Evolutionary conservation across 441 rosid species (phyloP).

Genomic region (Geranium incanum): DNA sequence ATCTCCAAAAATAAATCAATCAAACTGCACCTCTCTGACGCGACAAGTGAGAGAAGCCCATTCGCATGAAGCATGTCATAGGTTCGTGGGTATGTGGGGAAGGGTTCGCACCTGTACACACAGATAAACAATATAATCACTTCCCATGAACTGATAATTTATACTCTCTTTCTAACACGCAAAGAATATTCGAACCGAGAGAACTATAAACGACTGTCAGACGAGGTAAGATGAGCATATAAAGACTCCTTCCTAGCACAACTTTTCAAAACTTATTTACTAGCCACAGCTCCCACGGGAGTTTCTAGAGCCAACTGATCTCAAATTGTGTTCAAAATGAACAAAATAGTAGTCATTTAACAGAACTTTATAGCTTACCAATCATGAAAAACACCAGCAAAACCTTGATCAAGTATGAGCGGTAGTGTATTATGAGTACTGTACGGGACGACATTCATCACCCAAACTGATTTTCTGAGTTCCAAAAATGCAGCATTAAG

Average conservation of each 20-base stretch:
- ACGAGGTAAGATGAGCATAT: too few species aligned
- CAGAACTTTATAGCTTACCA: constrained; percentile 47
- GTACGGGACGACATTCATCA: constrained; percentile 6
- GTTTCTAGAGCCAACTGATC: not conserved
- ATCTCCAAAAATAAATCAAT: constrained; percentile 79
- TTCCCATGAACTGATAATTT: not conserved
- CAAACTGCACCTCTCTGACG: constrained; percentile 56
- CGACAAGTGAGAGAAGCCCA: constrained; percentile 69
- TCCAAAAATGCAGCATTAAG: constrained; percentile 47
- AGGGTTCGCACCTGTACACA: constrained; percentile 79
- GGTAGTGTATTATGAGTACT: constrained; percentile 59
- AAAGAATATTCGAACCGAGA: too few species aligned
- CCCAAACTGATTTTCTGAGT: constrained; percentile 3
- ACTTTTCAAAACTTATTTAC: not conserved
- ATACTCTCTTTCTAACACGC: not conserved
- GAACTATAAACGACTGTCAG: too few species aligned
- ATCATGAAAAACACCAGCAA: constrained; percentile 82
- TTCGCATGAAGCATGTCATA: constrained; percentile 93
- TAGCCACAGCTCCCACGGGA: not conserved
- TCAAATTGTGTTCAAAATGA: not conserved
- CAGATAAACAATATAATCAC: not conserved
- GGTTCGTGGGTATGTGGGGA: constrained; percentile 95
- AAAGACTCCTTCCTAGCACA: too few species aligned
- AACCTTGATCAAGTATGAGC: constrained; percentile 78
- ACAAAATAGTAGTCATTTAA: not conserved